These are phyloP conservation scores for Leishmania turanica DNA, from an alignment of 208 protist genomes.

Conservation along the genomic window DNA sequence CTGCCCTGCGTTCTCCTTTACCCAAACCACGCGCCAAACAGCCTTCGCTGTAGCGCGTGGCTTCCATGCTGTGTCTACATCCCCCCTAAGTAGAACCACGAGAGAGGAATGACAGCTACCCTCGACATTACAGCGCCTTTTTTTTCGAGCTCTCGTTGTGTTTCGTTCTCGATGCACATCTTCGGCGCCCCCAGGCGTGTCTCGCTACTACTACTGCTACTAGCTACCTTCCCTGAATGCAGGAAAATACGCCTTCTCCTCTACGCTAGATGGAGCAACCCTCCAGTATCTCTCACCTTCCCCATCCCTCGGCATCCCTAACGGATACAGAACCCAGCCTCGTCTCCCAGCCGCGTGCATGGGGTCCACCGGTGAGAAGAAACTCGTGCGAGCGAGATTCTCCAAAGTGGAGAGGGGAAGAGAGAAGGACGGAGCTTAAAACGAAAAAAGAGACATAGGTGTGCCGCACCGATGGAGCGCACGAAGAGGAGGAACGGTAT, in stretches of 20 bases:
- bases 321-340: background rate
- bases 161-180: background rate
- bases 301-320: background rate
- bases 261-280: background rate
- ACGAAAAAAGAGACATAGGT: background rate
- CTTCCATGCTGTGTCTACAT: background rate
- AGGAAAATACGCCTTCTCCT: background rate
- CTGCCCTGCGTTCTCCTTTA: background rate
- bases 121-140: background rate
- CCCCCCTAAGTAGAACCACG: background rate
- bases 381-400: background rate
- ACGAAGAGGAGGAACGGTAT: background rate
- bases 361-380: background rate
- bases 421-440: background rate
- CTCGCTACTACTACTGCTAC: constrained; percentile 3
- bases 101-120: background rate
- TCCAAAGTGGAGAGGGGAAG: background rate
- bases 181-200: background rate
- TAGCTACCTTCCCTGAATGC: background rate
- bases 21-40: background rate
- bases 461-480: background rate
- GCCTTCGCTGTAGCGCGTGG: background rate
- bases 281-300: background rate
- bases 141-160: background rate
- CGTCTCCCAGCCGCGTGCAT: background rate